Percentiles rank a stretch among this genome's conserved stretches.
These are phyloP conservation scores for Microbotryum intermedium DNA, from an alignment of 1,284 basidiomycete species.

Conservation along the genomic window DNA sequence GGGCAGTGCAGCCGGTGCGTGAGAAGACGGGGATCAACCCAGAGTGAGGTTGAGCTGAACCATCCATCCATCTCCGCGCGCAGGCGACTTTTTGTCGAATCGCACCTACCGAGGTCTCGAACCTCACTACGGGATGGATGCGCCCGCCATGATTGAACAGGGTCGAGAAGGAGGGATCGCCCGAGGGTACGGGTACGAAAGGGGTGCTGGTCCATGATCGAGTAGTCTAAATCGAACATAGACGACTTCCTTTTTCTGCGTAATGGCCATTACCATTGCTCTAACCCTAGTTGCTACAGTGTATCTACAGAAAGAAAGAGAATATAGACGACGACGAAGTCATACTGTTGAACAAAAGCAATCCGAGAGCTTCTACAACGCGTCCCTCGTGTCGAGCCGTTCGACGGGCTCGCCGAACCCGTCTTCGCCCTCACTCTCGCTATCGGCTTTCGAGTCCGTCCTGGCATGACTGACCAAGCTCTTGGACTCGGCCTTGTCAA, in stretches of 20 bases:
- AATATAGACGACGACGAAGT: no score
- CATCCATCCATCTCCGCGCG: neutral
- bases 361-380: no score
- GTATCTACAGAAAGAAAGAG: no score
- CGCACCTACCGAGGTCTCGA: constrained; percentile 80
- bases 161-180: constrained; percentile 75
- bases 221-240: no score
- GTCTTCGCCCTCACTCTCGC: constrained; percentile 4
- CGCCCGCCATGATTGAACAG: constrained; percentile 72
- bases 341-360: no score
- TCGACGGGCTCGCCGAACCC: constrained; percentile 4
- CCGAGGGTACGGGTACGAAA: constrained; percentile 57
- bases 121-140: constrained; percentile 64
- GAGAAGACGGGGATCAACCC: neutral
- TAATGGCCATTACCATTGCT: no score
- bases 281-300: no score
- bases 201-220: neutral
- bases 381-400: constrained; percentile 9
- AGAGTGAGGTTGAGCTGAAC: neutral
- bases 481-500: constrained; percentile 16
- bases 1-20: constrained; percentile 35
- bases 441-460: neutral
- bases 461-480: constrained; percentile 1
- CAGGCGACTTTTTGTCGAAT: constrained; percentile 40
- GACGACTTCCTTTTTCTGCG: no score